A percentile compares a stretch with the other conserved stretches of the same genome.
phyloP scores from a whole-genome alignment of 768 basidiomycete species.

The Tylopilus plumbeoviolaceoides region DNA sequence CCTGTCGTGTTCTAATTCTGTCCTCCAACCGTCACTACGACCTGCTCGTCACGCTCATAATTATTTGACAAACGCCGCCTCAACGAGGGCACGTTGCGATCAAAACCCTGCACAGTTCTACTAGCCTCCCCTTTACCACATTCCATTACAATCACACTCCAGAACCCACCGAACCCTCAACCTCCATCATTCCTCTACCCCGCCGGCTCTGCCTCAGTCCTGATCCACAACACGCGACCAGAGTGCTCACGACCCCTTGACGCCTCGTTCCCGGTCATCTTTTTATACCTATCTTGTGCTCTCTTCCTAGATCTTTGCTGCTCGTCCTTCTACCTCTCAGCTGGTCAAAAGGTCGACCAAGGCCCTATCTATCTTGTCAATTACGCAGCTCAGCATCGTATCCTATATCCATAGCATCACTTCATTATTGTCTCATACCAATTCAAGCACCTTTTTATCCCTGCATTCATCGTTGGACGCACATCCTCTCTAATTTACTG shows the following conservation, averaged over 20 bases:
- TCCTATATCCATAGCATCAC: slow-evolving; percentile 40
- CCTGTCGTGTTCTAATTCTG: slow-evolving; percentile 21
- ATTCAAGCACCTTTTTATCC: slow-evolving; percentile 42
- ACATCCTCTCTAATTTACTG: slow-evolving; percentile 45
- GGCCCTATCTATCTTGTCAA: slow-evolving; percentile 37
- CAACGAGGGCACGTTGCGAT: slow-evolving; percentile 74
- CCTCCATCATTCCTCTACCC: slow-evolving; percentile 31
- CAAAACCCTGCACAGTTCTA: slow-evolving; percentile 54
- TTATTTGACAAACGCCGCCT: slow-evolving; percentile 48
- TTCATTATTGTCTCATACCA: slow-evolving; percentile 48
- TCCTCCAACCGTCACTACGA: slow-evolving; percentile 14
- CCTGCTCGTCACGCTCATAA: slow-evolving; percentile 27
- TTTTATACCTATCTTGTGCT: slow-evolving; percentile 55
- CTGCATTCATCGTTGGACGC: slow-evolving; percentile 43
- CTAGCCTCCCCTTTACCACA: slow-evolving; percentile 59
- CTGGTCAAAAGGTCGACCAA: slow-evolving; percentile 36
- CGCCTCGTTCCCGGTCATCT: slow-evolving; percentile 40
- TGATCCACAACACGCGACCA: slow-evolving; percentile 38
- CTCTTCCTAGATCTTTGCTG: slow-evolving; percentile 36
- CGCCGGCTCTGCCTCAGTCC: slow-evolving; percentile 25
- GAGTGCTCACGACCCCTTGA: slow-evolving; percentile 55
- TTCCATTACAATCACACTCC: slow-evolving; percentile 38
- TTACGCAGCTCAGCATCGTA: slow-evolving; percentile 38
- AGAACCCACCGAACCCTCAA: slow-evolving; percentile 35
- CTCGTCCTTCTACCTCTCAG: slow-evolving; percentile 33